Evolutionary conservation across 192 early-diverging fungal species (phyloP).

Genomic region (Coemansia sp.): DNA sequence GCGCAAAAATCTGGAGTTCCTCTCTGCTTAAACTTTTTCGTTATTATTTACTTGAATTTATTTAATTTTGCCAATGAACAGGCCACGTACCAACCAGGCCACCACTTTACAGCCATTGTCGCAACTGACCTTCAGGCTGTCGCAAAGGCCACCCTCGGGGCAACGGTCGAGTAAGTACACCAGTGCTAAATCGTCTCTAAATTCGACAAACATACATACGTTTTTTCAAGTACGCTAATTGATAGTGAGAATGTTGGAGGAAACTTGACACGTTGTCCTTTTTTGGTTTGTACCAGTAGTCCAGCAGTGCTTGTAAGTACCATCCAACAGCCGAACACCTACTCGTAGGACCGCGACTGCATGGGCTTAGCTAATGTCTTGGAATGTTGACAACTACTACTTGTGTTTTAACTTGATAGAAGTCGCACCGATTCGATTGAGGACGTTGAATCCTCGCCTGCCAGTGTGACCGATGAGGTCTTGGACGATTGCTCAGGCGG

Average conservation of each 20-base stretch:
- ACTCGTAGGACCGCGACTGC: neutral
- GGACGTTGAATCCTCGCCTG: constrained; percentile 21
- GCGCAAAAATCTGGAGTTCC: neutral
- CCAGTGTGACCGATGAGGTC: constrained; percentile 3
- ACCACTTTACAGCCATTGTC: constrained; percentile 31
- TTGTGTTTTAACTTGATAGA: neutral
- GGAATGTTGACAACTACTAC: neutral
- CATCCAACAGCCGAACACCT: neutral
- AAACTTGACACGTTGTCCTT: neutral
- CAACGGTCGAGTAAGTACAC: constrained; percentile 8
- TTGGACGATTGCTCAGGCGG: neutral
- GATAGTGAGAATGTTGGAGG: neutral
- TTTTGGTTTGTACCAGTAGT: neutral
- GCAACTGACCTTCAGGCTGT: constrained; percentile 44
- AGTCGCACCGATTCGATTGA: constrained; percentile 49
- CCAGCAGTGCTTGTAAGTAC: neutral
- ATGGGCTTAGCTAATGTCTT: neutral
- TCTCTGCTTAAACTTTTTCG: neutral
- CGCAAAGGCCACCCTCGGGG: constrained; percentile 34
- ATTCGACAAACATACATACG: neutral
- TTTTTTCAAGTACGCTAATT: neutral
- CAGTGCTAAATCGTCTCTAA: neutral
- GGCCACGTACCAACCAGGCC: constrained; percentile 12
- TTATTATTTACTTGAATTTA: neutral
- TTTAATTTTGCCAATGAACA: constrained; percentile 14